Evolutionary conservation across 148 eudicot species (phyloP).

Genomic region (Cornus kousa): DNA sequence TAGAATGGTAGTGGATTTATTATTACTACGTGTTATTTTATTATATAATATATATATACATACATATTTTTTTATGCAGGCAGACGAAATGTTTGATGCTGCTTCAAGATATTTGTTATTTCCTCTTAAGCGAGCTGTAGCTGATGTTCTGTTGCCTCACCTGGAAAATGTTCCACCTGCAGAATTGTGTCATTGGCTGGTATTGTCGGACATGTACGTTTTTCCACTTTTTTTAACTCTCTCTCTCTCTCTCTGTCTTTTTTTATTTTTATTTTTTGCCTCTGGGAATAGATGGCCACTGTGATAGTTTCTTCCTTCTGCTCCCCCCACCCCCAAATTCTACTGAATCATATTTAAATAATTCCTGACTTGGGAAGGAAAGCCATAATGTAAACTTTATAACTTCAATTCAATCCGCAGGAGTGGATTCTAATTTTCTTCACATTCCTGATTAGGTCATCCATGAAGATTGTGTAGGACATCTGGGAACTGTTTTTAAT

Average conservation of each 20-base stretch:
- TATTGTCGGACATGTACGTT: slow-evolving; percentile 82
- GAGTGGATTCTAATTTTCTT: background rate
- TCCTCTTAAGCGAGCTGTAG: slow-evolving; percentile 96
- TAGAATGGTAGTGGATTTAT: background rate
- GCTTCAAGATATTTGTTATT: slow-evolving; percentile 92
- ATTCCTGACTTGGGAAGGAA: too few relatives aligned
- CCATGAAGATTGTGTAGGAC: background rate
- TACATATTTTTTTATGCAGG: slow-evolving; percentile 41
- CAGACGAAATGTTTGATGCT: slow-evolving; percentile 95
- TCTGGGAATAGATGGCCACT: too few relatives aligned
- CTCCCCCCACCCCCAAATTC: too few relatives aligned
- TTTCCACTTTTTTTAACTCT: background rate
- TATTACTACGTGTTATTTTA: too few relatives aligned
- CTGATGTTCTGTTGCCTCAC: slow-evolving; percentile 84
- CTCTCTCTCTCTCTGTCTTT: too few relatives aligned
- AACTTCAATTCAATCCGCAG: too few relatives aligned
- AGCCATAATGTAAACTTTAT: too few relatives aligned
- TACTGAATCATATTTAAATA: too few relatives aligned
- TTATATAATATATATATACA: too few relatives aligned
- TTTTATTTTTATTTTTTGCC: background rate
- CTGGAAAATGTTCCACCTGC: slow-evolving; percentile 79
- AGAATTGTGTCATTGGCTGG: slow-evolving; percentile 90
- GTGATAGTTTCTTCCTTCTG: too few relatives aligned
- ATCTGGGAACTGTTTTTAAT: background rate
- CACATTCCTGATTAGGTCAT: background rate